Percentiles rank a stretch among this genome's conserved stretches.
phyloP scores from a whole-genome alignment of 1,284 basidiomycete species.

The Exobasidium rhododendri region DNA sequence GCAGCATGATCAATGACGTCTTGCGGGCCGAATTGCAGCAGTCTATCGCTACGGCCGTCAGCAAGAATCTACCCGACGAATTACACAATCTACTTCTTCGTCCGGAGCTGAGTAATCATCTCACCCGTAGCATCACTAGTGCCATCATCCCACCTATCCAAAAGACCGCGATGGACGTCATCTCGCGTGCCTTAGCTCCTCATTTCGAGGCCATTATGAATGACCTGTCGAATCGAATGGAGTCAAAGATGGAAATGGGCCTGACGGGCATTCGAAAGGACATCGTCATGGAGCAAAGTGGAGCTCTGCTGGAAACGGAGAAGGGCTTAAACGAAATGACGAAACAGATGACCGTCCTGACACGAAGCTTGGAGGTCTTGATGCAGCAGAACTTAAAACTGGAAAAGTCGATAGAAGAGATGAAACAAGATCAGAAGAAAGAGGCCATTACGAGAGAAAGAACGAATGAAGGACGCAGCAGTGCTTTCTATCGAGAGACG shows the following conservation, averaged over 20 bases:
- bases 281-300: conserved; percentile 24
- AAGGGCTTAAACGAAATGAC: conserved; percentile 8
- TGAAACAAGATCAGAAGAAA: conserved; percentile 12
- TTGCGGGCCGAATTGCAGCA: background rate
- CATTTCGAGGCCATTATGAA: conserved; percentile 33
- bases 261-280: conserved; percentile 31
- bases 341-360: conserved; percentile 2
- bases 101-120: conserved; percentile 25
- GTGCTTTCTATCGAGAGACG: background rate
- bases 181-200: conserved; percentile 31
- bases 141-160: conserved; percentile 32
- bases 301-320: conserved; percentile 21
- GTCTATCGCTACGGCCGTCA: conserved; percentile 7
- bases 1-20: background rate
- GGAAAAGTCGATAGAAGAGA: conserved; percentile 2
- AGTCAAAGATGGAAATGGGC: conserved; percentile 25
- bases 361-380: conserved; percentile 7
- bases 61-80: conserved; percentile 22
- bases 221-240: conserved; percentile 18
- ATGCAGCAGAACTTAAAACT: conserved; percentile 7
- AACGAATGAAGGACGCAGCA: background rate
- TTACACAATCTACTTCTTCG: conserved; percentile 25
- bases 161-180: conserved; percentile 31
- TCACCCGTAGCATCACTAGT: conserved; percentile 26
- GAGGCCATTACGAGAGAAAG: background rate